Evolutionary conservation across 1,139 yeast species (phyloP), one percentile per base, ranked within the genome.

Genomic region (Yamadazyma pseudoaaseri): DNA sequence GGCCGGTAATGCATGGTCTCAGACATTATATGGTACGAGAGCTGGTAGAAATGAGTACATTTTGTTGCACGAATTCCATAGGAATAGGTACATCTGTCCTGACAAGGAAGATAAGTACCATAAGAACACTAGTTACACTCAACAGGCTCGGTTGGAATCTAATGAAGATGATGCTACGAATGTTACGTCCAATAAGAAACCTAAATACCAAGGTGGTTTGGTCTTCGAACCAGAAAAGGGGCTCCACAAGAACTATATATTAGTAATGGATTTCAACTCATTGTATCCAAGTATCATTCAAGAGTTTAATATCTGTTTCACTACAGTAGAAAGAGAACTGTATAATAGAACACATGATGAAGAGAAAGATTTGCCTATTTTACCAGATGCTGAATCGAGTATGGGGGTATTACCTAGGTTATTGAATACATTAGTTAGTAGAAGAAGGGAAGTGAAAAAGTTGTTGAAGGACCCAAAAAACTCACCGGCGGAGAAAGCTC

Each of bases 1-100:
- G 44, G 97, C 98, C 1, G 99, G 99, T 48, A 94, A 92, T 56
- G 92, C 97, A 0, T 94, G 99, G 99, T 78, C 95, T 3, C 89
- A 86, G 46, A 92, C 98, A 0, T 68, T 94, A 36, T 81, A 89
- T 37, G 99, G 99, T 60, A 86, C 97, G 0, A 77, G 99, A 52
- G 95, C 96, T 10, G 97, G 96, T 51, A 78, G 98, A 64, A 92
- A 92, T 60, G 98, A 94, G 59, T 92, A 68, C 55, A 86, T 94
- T 73, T 70, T 94, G 57, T 65, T 92, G 39, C 99, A 94, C 58
- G 98, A 94, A 60, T 94, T 94, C 60, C 73, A 81, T 20, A 79
- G 82, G 52, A 81, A 82, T 51, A 81, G 82, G 8, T 92, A 74
- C 52, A 81, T 94, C 49, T 86, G 89, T 5, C 98, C 98, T 1